Evolutionary conservation across 2,329 filamentous ascomycete genomes (phyloP).

Genomic region (Microthyrium microscopicum): DNA sequence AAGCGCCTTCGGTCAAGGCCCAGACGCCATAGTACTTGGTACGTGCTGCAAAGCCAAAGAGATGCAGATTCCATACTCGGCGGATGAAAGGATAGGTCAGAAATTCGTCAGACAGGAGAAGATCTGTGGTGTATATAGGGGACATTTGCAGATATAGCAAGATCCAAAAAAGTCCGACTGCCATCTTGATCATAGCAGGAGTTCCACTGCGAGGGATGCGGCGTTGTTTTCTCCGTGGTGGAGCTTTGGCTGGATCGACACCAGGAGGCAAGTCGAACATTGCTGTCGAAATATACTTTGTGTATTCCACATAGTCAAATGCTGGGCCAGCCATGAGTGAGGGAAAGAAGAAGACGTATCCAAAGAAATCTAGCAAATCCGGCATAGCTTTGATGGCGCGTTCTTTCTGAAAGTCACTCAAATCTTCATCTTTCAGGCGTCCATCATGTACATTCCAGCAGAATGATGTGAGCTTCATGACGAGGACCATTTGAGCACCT

Average conservation of each 20-base stretch:
- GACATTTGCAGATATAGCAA: constrained; percentile 58
- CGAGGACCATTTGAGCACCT: constrained; percentile 88
- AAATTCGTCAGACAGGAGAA: constrained; percentile 50
- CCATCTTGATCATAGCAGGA: constrained; percentile 64
- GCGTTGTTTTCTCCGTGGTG: constrained; percentile 73
- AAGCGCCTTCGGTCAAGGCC: constrained; percentile 82
- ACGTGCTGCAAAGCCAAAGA: constrained; percentile 65
- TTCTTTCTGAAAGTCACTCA: constrained; percentile 78
- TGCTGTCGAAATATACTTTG: constrained; percentile 76
- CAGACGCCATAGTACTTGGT: constrained; percentile 97
- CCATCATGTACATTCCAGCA: constrained; percentile 98
- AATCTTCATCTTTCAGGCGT: constrained; percentile 55
- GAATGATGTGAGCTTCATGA: constrained; percentile 94
- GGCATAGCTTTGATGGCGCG: constrained; percentile 63
- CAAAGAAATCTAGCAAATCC: constrained; percentile 60
- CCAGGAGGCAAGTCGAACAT: constrained; percentile 81
- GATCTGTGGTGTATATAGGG: constrained; percentile 44
- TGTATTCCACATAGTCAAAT: constrained; percentile 90
- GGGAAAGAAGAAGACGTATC: constrained; percentile 92
- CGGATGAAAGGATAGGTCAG: constrained; percentile 50
- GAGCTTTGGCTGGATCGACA: constrained; percentile 69
- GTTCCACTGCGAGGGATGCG: constrained; percentile 83
- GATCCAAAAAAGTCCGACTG: constrained; percentile 63
- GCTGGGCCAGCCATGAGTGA: constrained; percentile 77
- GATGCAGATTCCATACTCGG: constrained; percentile 64